These are phyloP conservation scores for Trichoderma koningii DNA, from an alignment of 2,329 filamentous ascomycete species.

Conservation along the genomic window DNA sequence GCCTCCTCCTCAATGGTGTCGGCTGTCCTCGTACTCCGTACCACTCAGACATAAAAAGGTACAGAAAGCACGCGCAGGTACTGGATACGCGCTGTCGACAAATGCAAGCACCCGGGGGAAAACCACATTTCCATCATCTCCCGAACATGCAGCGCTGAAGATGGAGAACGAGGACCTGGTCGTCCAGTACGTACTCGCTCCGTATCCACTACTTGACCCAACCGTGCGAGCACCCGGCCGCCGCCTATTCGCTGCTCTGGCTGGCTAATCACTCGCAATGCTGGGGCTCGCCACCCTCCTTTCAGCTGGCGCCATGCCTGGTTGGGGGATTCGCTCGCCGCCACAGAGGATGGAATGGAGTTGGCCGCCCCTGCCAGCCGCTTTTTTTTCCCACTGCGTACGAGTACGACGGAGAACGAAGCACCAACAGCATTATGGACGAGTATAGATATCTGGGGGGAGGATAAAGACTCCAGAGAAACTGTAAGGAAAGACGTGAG, in stretches of 20 bases:
- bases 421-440: too few relatives aligned
- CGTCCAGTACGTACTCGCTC: background rate
- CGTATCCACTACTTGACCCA: slow-evolving; percentile 3
- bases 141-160: background rate
- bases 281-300: slow-evolving; percentile 25
- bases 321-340: slow-evolving; percentile 26
- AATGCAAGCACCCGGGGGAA: background rate
- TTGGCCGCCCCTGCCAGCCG: slow-evolving; percentile 15
- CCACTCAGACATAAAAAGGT: background rate
- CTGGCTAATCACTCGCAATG: slow-evolving; percentile 12
- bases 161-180: background rate
- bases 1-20: background rate
- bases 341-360: slow-evolving; percentile 24
- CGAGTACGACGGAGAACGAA: too few relatives aligned
- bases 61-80: background rate
- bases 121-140: too few relatives aligned
- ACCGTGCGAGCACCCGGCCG: slow-evolving; percentile 4
- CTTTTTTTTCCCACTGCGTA: background rate
- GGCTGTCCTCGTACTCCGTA: background rate
- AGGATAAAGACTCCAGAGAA: background rate
- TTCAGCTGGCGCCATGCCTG: slow-evolving; percentile 26
- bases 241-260: slow-evolving; percentile 12
- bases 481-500: background rate
- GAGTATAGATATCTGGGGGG: background rate
- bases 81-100: background rate